phyloP scores from a whole-genome alignment of 148 eudicot genomes.

The Rhododendron ovatum region DNA sequence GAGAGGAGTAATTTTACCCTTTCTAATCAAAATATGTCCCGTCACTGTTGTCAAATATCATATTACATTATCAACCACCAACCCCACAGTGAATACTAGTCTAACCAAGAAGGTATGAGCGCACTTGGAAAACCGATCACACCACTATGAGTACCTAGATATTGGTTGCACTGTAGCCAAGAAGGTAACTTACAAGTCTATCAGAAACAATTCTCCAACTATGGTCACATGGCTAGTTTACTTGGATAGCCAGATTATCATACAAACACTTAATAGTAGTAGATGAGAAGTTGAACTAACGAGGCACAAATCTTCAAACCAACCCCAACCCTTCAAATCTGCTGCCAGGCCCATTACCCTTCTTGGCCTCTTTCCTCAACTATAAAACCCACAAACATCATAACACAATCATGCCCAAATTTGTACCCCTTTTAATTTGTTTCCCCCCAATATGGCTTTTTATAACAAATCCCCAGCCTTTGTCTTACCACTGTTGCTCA shows the following conservation, averaged over 20 bases:
- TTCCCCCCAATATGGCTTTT: constrained; percentile 1
- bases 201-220: not conserved
- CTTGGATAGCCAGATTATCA: not conserved
- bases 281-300: constrained; percentile 4
- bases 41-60: no score
- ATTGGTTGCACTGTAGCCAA: not conserved
- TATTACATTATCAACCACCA: no score
- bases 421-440: not conserved
- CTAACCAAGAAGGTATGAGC: no score
- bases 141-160: not conserved
- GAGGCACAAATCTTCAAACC: not conserved
- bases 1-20: no score
- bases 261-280: not conserved
- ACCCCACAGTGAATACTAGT: no score
- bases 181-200: not conserved
- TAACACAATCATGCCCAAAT: not conserved
- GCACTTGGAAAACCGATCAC: no score
- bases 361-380: not conserved
- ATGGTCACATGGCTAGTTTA: not conserved
- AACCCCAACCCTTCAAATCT: not conserved
- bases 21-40: no score
- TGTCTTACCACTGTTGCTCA: not conserved
- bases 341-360: not conserved
- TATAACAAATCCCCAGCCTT: not conserved
- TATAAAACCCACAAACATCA: not conserved